Evolutionary conservation across 805 yeast species (phyloP), one percentile per base, ranked within the genome.

Genomic region (Vanderwaltozyma tropicalis): DNA sequence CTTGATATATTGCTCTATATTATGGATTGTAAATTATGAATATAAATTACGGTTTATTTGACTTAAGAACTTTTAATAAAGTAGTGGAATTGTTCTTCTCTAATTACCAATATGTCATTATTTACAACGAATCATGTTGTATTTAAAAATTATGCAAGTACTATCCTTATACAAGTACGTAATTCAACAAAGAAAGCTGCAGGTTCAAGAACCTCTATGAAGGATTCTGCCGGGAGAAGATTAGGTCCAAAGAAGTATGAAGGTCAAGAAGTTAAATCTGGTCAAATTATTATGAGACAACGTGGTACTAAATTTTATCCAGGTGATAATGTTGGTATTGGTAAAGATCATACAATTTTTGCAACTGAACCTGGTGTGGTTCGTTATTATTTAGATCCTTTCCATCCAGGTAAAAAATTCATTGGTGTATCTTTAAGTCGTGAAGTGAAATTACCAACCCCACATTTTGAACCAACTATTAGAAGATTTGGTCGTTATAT

Each of bases 271-370:
- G 95, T 89, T 1, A 69, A 71, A 35, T 77, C 84, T 1, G 96
- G 96, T 9, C 83, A 87, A 52, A 87, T 92, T 47, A 69, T 92
- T 28, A 75, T 83, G 76, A 77, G 96, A 59, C 98, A 92, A 57
- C 74, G 97, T 59, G 98, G 98, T 51, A 86, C 97, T 15, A 80
- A 76, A 53, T 82, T 88, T 59, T 92, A 77, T 55, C 97, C 98
- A 0, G 98, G 98, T 25, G 94, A 83, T 48, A 88, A 92, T 50
- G 82, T 77, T 10, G 78, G 78, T 8, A 84, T 89, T 43, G 98
- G 98, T 45, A 80, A 76, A 52, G 97, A 92, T 59, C 96, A 88
- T 60, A 89, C 98, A 2, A 72, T 92, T 24, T 86, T 69, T 59
- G 96, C 98, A 3, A 52, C 68, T 26, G 97, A 92, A 56, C 95